A percentile compares a stretch with the other conserved stretches of the same genome.
Conservation (phyloP, 306 rosid genomes). For the Acacia crassicarpa region DNA sequence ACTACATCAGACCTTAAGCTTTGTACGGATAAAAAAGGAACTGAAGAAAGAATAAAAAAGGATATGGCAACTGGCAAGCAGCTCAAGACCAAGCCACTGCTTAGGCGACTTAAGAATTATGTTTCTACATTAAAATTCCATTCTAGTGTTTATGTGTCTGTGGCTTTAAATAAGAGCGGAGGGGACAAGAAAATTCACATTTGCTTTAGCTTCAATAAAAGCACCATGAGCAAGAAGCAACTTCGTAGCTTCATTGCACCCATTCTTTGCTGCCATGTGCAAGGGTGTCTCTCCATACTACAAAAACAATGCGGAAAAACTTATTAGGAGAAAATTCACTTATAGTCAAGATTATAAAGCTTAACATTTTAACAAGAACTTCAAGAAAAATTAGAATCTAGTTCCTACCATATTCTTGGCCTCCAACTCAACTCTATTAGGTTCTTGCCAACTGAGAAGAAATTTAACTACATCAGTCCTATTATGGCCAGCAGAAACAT, state of each 20-base stretch:
- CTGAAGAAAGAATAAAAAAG: not conserved
- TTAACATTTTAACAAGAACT: not conserved
- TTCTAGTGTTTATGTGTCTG: not conserved
- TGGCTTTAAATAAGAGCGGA: conserved; percentile 16
- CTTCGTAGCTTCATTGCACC: conserved; percentile 61
- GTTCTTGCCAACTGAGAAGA: conserved; percentile 82
- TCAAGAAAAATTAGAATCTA: not conserved
- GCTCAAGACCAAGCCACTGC: not conserved
- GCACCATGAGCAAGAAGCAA: conserved; percentile 68
- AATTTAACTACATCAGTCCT: conserved; percentile 71
- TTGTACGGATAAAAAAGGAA: not conserved
- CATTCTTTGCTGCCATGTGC: conserved; percentile 79
- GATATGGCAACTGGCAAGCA: not conserved
- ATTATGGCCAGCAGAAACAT: conserved; percentile 78
- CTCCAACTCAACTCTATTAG: conserved; percentile 65
- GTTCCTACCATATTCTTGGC: conserved; percentile 67
- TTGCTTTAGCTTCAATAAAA: conserved; percentile 84
- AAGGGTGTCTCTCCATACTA: conserved; percentile 81
- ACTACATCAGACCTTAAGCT: not conserved
- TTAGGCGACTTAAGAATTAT: not conserved
- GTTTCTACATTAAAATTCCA: not conserved
- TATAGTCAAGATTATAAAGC: not conserved
- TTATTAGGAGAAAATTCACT: not conserved
- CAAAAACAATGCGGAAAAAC: conserved; percentile 17
- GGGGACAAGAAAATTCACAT: conserved; percentile 50